Evolutionary conservation across 164 flowering plant genomes (phyloP).

Genomic region (Stephania cephalantha): DNA sequence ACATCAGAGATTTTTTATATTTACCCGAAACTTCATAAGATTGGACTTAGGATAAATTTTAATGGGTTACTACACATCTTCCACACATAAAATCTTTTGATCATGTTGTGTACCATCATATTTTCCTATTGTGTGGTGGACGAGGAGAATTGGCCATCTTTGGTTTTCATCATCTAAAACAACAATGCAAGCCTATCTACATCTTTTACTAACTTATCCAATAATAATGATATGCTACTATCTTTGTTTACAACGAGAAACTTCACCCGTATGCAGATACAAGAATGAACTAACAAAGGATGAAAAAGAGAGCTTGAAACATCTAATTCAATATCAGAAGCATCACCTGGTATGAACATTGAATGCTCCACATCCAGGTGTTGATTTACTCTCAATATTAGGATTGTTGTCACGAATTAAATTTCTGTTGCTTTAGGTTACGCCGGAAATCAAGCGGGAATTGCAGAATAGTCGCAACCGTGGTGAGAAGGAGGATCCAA

Average conservation of each 20-base stretch:
- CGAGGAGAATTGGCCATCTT: background rate
- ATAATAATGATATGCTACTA: background rate
- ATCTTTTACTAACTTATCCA: background rate
- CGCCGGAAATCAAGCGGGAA: constrained; percentile 83
- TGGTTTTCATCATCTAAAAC: background rate
- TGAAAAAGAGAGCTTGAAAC: constrained; percentile 56
- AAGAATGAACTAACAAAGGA: constrained; percentile 69
- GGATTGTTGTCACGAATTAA: background rate
- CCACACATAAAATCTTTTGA: background rate
- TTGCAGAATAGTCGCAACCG: constrained; percentile 69
- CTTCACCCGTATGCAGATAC: constrained; percentile 41
- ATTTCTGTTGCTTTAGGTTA: constrained; percentile 45
- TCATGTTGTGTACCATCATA: background rate
- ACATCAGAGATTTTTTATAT: background rate
- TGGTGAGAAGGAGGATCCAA: constrained; percentile 68
- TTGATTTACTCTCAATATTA: background rate
- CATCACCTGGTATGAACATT: constrained; percentile 54
- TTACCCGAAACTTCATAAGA: background rate
- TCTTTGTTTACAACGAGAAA: background rate
- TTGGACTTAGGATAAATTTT: background rate
- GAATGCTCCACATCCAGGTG: constrained; percentile 1
- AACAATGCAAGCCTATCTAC: background rate
- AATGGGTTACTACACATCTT: background rate
- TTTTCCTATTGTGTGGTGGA: background rate
- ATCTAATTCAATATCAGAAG: constrained; percentile 56